phyloP scores from a whole-genome alignment of 1,139 yeast genomes.

The Nematodospora anomalae region DNA sequence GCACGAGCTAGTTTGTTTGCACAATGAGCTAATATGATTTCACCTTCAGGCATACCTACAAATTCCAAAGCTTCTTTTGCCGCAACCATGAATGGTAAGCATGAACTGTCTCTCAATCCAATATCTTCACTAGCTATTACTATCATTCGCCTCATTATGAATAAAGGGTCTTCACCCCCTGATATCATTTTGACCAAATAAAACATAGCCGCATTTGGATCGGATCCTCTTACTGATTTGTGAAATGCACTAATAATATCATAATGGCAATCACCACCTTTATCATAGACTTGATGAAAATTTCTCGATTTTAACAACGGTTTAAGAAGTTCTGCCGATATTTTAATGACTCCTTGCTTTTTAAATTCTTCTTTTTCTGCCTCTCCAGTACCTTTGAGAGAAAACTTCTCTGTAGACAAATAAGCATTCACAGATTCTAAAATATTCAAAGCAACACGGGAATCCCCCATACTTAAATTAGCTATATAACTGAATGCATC shows the following conservation, averaged over 20 bases:
- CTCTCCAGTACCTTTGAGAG: conserved; percentile 16
- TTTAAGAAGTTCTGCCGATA: conserved; percentile 37
- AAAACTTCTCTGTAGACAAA: conserved; percentile 34
- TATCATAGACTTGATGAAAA: conserved; percentile 71
- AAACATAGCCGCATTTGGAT: conserved; percentile 86
- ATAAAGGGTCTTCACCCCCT: conserved; percentile 93
- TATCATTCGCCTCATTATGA: conserved; percentile 88
- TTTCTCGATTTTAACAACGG: conserved; percentile 38
- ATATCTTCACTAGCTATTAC: conserved; percentile 91
- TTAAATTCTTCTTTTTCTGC: conserved; percentile 19
- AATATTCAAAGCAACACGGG: conserved; percentile 76
- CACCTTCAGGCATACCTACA: conserved; percentile 97
- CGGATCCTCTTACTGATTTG: conserved; percentile 83
- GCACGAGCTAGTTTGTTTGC: conserved; percentile 86
- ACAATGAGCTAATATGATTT: conserved; percentile 85
- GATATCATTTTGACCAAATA: conserved; percentile 83
- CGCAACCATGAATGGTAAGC: conserved; percentile 84
- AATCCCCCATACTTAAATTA: conserved; percentile 84
- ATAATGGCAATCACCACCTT: conserved; percentile 88
- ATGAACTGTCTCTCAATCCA: conserved; percentile 77
- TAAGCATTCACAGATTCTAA: conserved; percentile 55
- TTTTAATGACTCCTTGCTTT: conserved; percentile 31
- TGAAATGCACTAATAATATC: conserved; percentile 95
- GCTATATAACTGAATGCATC: conserved; percentile 71
- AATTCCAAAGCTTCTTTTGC: conserved; percentile 86